phyloP scores from a whole-genome alignment of 208 protist genomes.

The Trypanosoma avium region DNA sequence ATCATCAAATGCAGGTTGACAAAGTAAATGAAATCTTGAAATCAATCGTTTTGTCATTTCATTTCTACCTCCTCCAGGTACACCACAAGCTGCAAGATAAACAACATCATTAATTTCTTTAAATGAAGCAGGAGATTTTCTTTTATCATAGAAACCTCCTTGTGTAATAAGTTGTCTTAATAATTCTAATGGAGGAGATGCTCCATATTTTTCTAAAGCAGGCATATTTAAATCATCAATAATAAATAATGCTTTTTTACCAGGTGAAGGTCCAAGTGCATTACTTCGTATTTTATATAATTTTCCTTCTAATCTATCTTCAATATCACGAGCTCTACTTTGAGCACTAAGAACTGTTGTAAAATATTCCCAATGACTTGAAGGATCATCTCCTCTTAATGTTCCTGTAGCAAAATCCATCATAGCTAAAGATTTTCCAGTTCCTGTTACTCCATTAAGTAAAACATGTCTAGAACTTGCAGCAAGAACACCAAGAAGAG shows the following conservation, averaged over 20 bases:
- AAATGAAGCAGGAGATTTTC: slow-evolving; percentile 91
- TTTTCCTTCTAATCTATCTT: slow-evolving; percentile 93
- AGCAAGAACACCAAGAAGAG: slow-evolving; percentile 74
- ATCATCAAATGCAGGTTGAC: slow-evolving; percentile 90
- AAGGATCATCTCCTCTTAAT: slow-evolving; percentile 78
- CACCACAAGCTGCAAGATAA: slow-evolving; percentile 91
- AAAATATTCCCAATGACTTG: slow-evolving; percentile 83
- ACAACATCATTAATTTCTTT: slow-evolving; percentile 92
- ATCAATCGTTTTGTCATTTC: slow-evolving; percentile 91
- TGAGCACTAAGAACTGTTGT: slow-evolving; percentile 93
- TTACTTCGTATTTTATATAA: slow-evolving; percentile 92
- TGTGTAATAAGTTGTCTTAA: slow-evolving; percentile 95
- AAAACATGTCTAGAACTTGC: slow-evolving; percentile 82
- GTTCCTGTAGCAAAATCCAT: slow-evolving; percentile 65
- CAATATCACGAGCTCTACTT: slow-evolving; percentile 89
- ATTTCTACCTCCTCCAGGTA: slow-evolving; percentile 95
- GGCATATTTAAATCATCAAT: slow-evolving; percentile 98
- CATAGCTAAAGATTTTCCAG: slow-evolving; percentile 92
- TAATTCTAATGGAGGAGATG: slow-evolving; percentile 94
- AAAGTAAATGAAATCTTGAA: slow-evolving; percentile 93
- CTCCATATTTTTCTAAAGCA: slow-evolving; percentile 92
- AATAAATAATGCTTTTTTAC: slow-evolving; percentile 91
- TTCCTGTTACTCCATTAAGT: slow-evolving; percentile 94
- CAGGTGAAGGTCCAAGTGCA: slow-evolving; percentile 84
- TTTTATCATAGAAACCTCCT: slow-evolving; percentile 92